Conservation (phyloP, 2,329 filamentous ascomycete genomes). For the Daldinia sp. region DNA sequence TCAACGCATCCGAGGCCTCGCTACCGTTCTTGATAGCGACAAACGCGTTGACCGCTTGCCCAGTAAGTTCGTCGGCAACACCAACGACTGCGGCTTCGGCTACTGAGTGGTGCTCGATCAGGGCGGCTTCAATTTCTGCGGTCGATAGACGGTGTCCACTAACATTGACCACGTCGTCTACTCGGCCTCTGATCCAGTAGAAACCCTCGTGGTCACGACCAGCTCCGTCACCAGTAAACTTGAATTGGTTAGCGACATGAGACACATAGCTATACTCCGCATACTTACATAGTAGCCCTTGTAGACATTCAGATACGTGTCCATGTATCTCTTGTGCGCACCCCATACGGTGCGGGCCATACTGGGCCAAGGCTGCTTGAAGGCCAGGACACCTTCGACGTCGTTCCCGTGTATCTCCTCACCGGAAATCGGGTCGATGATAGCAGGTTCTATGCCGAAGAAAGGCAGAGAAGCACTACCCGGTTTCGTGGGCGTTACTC, state of each 20-base stretch:
- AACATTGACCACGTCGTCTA: slow-evolving; percentile 98
- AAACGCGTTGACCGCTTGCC: slow-evolving; percentile 97
- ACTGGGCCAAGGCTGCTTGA: slow-evolving; percentile 98
- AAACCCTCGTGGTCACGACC: slow-evolving; percentile 97
- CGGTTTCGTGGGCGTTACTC: slow-evolving; percentile 95
- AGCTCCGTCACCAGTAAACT: slow-evolving; percentile 94
- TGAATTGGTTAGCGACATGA: slow-evolving; percentile 39
- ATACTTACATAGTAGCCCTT: slow-evolving; percentile 94
- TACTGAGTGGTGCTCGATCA: slow-evolving; percentile 90
- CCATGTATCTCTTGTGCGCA: slow-evolving; percentile 98
- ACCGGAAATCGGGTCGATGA: slow-evolving; percentile 95
- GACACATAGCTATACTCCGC: not conserved
- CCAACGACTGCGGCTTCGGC: slow-evolving; percentile 97
- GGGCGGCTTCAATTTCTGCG: slow-evolving; percentile 95
- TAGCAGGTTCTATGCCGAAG: slow-evolving; percentile 97
- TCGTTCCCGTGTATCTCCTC: slow-evolving; percentile 95
- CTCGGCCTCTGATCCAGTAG: slow-evolving; percentile 99
- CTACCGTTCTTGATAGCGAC: slow-evolving; percentile 90
- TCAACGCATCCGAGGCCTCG: slow-evolving; percentile 80
- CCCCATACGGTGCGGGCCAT: slow-evolving; percentile 99
- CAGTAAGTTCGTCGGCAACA: slow-evolving; percentile 91
- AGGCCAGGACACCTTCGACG: slow-evolving; percentile 94
- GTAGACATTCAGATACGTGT: slow-evolving; percentile 98
- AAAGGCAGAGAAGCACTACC: slow-evolving; percentile 96
- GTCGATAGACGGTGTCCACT: slow-evolving; percentile 96